Evolutionary conservation across 169 alveolate species (phyloP).

Genomic region (Babesia ovata): DNA sequence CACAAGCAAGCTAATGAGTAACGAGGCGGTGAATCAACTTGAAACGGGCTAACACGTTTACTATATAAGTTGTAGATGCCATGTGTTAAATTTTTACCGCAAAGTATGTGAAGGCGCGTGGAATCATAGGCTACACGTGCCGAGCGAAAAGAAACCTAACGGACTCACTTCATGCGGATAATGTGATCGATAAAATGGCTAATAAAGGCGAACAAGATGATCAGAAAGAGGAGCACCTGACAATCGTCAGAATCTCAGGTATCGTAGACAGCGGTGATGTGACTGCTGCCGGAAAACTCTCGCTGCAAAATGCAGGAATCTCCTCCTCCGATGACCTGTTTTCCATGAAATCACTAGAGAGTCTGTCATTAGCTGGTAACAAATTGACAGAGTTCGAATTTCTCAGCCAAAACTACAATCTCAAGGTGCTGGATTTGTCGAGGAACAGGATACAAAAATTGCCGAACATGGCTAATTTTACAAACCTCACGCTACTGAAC

Average conservation of each 20-base stretch:
- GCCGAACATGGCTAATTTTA: constrained; percentile 31
- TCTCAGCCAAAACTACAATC: constrained; percentile 61
- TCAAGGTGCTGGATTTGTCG: constrained; percentile 65
- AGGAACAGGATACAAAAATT: constrained; percentile 61
- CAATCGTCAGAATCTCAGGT: constrained; percentile 68
- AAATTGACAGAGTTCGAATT: constrained; percentile 64
- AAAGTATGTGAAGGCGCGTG: neutral
- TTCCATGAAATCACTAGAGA: constrained; percentile 71
- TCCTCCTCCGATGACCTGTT: constrained; percentile 72
- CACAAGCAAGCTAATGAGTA: too few species aligned
- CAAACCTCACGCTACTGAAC: constrained; percentile 50
- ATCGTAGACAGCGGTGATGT: constrained; percentile 71
- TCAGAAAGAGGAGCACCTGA: constrained; percentile 47
- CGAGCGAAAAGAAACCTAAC: neutral
- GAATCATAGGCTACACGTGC: too few species aligned
- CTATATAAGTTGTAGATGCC: too few species aligned
- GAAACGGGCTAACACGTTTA: too few species aligned
- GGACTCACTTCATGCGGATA: neutral
- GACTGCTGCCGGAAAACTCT: constrained; percentile 63
- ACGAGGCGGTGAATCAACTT: too few species aligned
- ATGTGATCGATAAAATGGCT: neutral
- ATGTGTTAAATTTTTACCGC: neutral
- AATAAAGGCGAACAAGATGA: constrained; percentile 10
- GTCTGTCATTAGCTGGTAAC: constrained; percentile 64
- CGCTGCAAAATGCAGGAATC: constrained; percentile 63